Percentiles rank a stretch among this genome's conserved stretches.
phyloP scores from a whole-genome alignment of 2,329 filamentous ascomycete species.

The Fusarium sambucinum region DNA sequence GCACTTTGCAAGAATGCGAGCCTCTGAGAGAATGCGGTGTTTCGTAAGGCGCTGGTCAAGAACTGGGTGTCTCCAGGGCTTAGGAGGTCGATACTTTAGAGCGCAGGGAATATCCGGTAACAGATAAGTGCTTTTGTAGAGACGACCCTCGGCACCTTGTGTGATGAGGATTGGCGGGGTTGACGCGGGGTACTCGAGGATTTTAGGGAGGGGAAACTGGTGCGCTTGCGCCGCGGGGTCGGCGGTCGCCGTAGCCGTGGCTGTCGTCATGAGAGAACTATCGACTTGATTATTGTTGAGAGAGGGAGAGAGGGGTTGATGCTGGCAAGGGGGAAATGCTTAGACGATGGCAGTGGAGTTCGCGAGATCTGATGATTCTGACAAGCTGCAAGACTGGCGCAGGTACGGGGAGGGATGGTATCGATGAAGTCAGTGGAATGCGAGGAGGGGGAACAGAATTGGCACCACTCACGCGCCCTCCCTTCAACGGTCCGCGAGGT shows the following conservation, averaged over 20 bases:
- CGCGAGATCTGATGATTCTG: slow-evolving; percentile 29
- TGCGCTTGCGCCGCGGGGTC: slow-evolving; percentile 44
- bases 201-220: slow-evolving; percentile 68
- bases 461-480: slow-evolving; percentile 34
- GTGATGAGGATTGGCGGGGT: slow-evolving; percentile 77
- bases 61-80: slow-evolving; percentile 89
- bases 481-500: slow-evolving; percentile 38
- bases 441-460: slow-evolving; percentile 29
- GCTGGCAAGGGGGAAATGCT: slow-evolving; percentile 14
- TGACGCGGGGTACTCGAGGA: slow-evolving; percentile 72
- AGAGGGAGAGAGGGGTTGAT: slow-evolving; percentile 1
- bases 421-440: slow-evolving; percentile 38
- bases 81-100: slow-evolving; percentile 90
- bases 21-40: slow-evolving; percentile 88
- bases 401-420: slow-evolving; percentile 41
- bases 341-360: slow-evolving; percentile 18
- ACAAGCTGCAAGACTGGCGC: slow-evolving; percentile 43
- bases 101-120: slow-evolving; percentile 75
- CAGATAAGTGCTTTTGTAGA: slow-evolving; percentile 90
- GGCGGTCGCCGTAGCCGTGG: slow-evolving; percentile 32
- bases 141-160: slow-evolving; percentile 94
- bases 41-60: slow-evolving; percentile 90
- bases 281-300: slow-evolving; percentile 13
- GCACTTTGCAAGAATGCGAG: slow-evolving; percentile 84
- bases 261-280: slow-evolving; percentile 15